These are phyloP conservation scores for Teunomyces cretensis DNA, from an alignment of 805 yeast species.

Conservation along the genomic window DNA sequence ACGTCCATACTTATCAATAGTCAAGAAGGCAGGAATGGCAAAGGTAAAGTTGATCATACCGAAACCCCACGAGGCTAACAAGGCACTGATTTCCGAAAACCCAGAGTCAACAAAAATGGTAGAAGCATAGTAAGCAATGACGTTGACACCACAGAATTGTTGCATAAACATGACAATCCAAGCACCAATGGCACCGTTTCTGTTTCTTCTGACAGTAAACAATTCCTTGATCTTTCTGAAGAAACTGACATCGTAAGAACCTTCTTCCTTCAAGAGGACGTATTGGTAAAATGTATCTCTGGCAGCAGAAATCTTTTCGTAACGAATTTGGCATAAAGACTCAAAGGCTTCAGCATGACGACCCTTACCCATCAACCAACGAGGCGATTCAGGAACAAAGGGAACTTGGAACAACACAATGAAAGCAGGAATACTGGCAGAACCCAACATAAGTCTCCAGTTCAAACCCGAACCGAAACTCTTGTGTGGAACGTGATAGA, in stretches of 20 bases:
- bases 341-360: constrained; percentile 49
- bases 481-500: constrained; percentile 50
- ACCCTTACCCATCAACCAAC: constrained; percentile 62
- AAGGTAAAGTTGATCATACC: constrained; percentile 79
- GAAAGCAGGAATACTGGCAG: constrained; percentile 55
- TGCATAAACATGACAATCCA: constrained; percentile 87
- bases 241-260: constrained; percentile 47
- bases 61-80: constrained; percentile 83
- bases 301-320: constrained; percentile 54
- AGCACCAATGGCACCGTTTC: constrained; percentile 79
- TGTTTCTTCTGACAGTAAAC: constrained; percentile 72
- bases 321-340: constrained; percentile 48
- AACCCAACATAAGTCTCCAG: constrained; percentile 69
- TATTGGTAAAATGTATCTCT: constrained; percentile 62
- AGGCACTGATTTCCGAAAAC: constrained; percentile 57
- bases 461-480: constrained; percentile 49
- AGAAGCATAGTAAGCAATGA: constrained; percentile 82
- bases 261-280: constrained; percentile 62
- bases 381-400: constrained; percentile 66
- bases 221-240: constrained; percentile 52
- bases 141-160: constrained; percentile 88
- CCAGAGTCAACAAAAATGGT: constrained; percentile 70
- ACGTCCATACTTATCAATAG: constrained; percentile 78
- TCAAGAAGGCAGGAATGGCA: constrained; percentile 78
- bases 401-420: constrained; percentile 50